Base-by-base conservation (phyloP, 2,329 filamentous ascomycete species). In the Beauveria sp. region DNA sequence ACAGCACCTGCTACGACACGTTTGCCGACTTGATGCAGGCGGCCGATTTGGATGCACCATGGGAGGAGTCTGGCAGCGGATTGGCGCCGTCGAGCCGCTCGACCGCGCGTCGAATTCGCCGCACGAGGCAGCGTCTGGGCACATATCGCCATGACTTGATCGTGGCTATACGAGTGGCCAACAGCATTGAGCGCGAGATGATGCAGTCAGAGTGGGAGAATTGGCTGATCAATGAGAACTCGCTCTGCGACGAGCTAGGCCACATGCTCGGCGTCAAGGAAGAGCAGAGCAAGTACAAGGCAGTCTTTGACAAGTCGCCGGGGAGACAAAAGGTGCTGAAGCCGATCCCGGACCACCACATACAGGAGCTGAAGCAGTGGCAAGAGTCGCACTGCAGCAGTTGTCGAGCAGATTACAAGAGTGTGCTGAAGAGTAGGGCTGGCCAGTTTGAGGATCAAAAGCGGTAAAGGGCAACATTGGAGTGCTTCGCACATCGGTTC, bases 161-260 rank as follows among this genome's bases (percentile, higher is more conserved):
- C 2, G 92, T 99, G 5, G 92, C 92, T 5, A 86, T 97, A 78
- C 86, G 92, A 5, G 84, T 97, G 2, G 87, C 97, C 63, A 97
- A 97, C 74, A 88, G 83, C 61, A 86, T 97, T 30, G 94, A 97
- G 78, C 82, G 84, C 62, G 92, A 97, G 72, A 87, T 96, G 72
- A 75, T 97, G 59, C 84, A 86, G 68, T 88, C 89, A 0, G 93
- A 97, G 73, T 99, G 92, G 88, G 92, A 96, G 76, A 90, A 90
- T 65, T 99, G 93, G 92, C 81, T 97, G 34, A 75, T 83, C 3
- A 88, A 90, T 66, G 94, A 99, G 76, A 87, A 86, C 65, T 74
- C 80, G 40, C 84, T 90, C 54, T 99, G 94, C 72, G 84, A 84
- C 61, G 83, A 88, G 69, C 77, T 84, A 6, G 75, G 78, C 28